Conservation (phyloP, 2,329 filamentous ascomycete genomes). For the Paraphoma sp. region DNA sequence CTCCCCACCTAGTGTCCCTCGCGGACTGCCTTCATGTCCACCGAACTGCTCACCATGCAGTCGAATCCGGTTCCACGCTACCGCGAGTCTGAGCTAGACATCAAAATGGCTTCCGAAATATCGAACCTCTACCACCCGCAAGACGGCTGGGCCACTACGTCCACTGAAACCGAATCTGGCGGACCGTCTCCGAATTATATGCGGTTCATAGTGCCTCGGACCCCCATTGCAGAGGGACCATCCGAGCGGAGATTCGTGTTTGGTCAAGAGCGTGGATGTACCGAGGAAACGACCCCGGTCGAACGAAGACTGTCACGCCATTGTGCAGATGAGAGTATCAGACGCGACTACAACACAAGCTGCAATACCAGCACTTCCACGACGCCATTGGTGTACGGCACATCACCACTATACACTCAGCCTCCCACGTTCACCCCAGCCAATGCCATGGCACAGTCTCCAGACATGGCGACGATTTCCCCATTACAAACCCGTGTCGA, state of each 20-base stretch:
- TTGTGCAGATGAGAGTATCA: not conserved
- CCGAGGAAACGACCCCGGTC: not conserved
- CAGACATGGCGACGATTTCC: conserved; percentile 8
- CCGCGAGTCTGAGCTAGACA: not conserved
- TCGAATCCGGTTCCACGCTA: not conserved
- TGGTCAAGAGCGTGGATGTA: not conserved
- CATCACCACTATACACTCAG: not conserved
- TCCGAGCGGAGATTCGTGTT: not conserved
- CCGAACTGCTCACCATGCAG: conserved; percentile 5
- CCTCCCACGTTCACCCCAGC: conserved; percentile 10
- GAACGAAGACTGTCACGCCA: not conserved
- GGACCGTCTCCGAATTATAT: not conserved
- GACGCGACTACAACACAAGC: not conserved
- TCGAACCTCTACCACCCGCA: not conserved
- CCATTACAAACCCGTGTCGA: conserved; percentile 17
- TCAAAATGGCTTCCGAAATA: not conserved
- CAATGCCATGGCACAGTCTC: not conserved
- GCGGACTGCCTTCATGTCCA: conserved; percentile 2
- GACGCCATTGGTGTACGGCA: not conserved
- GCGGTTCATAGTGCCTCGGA: not conserved
- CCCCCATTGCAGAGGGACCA: not conserved
- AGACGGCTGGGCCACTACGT: not conserved
- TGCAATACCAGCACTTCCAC: not conserved
- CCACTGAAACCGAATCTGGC: not conserved
- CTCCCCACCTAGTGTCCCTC: no score